These are phyloP conservation scores for Cryptomeria japonica DNA, from an alignment of 75 land plant species.

Conservation along the genomic window DNA sequence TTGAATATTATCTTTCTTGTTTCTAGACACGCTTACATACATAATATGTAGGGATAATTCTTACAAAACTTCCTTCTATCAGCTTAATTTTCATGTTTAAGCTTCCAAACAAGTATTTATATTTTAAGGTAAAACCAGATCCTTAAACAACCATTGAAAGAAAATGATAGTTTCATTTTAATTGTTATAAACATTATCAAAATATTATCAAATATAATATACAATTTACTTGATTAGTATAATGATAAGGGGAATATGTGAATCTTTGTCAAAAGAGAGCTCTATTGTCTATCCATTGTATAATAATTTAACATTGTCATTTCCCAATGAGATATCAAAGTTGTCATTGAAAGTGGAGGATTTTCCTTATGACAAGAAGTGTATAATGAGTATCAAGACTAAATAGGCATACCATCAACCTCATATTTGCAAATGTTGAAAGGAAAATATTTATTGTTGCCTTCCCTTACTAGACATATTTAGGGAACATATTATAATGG, in stretches of 20 bases:
- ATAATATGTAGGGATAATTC: constrained; percentile 57
- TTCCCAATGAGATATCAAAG: neutral
- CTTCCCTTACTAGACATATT: too few species aligned
- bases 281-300: neutral
- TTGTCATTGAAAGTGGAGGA: neutral
- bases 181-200: neutral
- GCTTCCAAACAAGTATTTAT: constrained; percentile 37
- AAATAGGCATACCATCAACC: too few species aligned
- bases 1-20: neutral
- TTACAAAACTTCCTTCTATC: constrained; percentile 28
- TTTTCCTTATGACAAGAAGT: neutral
- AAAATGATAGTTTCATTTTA: neutral
- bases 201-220: too few species aligned
- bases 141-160: too few species aligned
- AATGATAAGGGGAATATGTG: neutral
- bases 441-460: too few species aligned
- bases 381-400: too few species aligned
- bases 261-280: neutral
- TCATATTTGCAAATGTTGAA: too few species aligned
- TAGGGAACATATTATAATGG: too few species aligned
- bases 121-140: too few species aligned
- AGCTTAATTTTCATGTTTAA: constrained; percentile 48
- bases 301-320: neutral
- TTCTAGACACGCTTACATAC: constrained; percentile 19
- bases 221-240: neutral